Conservation (phyloP, 306 rosid genomes). For the Quercus bicolor region DNA sequence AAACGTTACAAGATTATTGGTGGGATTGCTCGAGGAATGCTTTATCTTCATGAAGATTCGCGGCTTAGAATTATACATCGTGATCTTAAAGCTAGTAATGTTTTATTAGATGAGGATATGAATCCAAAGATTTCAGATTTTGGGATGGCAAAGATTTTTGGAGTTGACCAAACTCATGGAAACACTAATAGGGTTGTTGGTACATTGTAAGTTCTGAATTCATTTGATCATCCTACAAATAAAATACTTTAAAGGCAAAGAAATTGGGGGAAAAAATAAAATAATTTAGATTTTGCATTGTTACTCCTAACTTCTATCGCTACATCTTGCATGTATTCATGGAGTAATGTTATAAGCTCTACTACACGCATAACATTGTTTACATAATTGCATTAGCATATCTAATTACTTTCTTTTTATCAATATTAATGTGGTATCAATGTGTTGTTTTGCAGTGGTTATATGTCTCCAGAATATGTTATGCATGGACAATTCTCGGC, state of each 20-base stretch:
- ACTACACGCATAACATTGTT: no score
- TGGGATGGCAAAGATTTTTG: constrained; percentile 39
- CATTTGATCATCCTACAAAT: no score
- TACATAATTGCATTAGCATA: no score
- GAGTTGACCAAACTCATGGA: constrained; percentile 35
- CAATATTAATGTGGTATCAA: neutral
- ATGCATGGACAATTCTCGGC: constrained; percentile 25
- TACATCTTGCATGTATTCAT: no score
- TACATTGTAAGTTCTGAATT: constrained; percentile 33
- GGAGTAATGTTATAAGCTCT: no score
- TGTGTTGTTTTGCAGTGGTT: constrained; percentile 12
- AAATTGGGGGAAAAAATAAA: no score
- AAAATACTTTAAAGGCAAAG: no score
- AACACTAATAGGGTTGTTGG: constrained; percentile 40
- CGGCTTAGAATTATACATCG: constrained; percentile 31
- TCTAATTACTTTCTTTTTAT: neutral
- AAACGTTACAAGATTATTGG: constrained; percentile 29
- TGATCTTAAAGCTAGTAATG: constrained; percentile 41
- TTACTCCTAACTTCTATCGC: no score
- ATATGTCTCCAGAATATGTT: constrained; percentile 46
- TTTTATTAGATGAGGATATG: constrained; percentile 37
- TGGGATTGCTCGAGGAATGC: constrained; percentile 32
- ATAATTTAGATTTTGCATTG: no score
- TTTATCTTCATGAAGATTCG: constrained; percentile 41
- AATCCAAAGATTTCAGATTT: constrained; percentile 47